A percentile compares a stretch with the other conserved stretches of the same genome.
These are phyloP conservation scores for Stephania cephalantha DNA, from an alignment of 164 flowering plant genomes.

Conservation along the genomic window DNA sequence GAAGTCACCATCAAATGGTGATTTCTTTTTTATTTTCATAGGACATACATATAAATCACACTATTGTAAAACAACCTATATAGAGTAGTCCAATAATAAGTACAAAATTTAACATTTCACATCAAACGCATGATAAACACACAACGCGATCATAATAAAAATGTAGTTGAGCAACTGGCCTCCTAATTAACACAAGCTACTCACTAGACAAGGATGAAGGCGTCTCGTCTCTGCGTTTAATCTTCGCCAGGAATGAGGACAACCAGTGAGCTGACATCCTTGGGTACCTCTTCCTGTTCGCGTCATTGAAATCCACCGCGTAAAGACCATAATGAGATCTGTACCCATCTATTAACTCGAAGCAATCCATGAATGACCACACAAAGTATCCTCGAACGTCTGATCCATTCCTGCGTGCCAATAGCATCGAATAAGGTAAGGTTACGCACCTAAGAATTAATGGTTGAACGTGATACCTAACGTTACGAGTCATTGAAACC, in stretches of 20 bases:
- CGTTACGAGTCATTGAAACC: too few relatives aligned
- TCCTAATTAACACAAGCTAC: neutral
- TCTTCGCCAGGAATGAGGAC: neutral
- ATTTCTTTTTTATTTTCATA: too few relatives aligned
- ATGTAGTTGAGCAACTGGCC: neutral
- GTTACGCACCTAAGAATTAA: too few relatives aligned
- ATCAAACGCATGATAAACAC: neutral
- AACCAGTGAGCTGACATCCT: slow-evolving; percentile 10
- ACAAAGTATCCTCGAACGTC: slow-evolving; percentile 10
- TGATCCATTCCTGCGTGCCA: slow-evolving; percentile 11
- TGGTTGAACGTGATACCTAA: too few relatives aligned
- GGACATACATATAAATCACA: too few relatives aligned
- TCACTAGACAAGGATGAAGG: neutral
- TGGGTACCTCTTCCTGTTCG: slow-evolving; percentile 6
- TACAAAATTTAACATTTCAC: too few relatives aligned
- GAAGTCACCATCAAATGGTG: too few relatives aligned
- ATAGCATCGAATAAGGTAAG: neutral
- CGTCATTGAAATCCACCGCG: slow-evolving; percentile 9
- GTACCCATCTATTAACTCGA: slow-evolving; percentile 1
- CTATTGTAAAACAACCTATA: too few relatives aligned
- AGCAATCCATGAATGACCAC: slow-evolving; percentile 14
- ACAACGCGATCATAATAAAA: too few relatives aligned
- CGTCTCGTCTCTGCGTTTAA: neutral
- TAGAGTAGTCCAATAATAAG: too few relatives aligned
- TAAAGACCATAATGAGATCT: slow-evolving; percentile 6